Evolutionary conservation across 2,329 filamentous ascomycete species (phyloP), one percentile per base, ranked within the genome.

Genomic region (Periconia macrospinosa): DNA sequence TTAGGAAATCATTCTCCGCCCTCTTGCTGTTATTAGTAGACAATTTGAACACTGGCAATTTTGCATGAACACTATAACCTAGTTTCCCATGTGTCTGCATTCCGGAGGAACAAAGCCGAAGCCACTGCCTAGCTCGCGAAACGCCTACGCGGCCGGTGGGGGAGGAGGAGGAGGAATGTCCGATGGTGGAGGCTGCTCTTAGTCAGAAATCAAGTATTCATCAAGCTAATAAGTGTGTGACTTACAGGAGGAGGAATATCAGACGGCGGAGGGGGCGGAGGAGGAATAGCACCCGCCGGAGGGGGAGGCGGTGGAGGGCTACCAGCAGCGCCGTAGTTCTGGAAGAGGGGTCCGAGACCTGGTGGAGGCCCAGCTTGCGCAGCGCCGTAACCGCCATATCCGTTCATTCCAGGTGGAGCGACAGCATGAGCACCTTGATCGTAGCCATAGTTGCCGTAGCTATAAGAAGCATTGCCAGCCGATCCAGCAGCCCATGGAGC

Each of bases 331-430:
- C 83, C 79, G 57, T 85, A 90, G 65, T 87, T 86, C 72, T 89
- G 85, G 65, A 89, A 86, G 54, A 90, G 78, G 45, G 85, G 83
- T 67, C 83, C 86, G 56, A 88, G 77, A 41, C 84, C 84, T 55
- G 82, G 71, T 48, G 71, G 70, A 52, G 70, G 81, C 42, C 76
- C 56, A 77, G 66, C 53, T 81, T 64, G 84, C 48, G 70, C 59
- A 40, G 67, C 66, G 33, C 75, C 76, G 53, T 75, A 74, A 15
- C 41, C 41, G 11, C 75, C 72, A 41, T 72, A 71, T 54, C 83
- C 83, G 37, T 74, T 50, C 50, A 58, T 50, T 15, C 64, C 68
- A 20, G 67, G 66, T 50, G 67, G 64, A 19, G 55, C 55, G n/a
- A 57, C 59, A 43, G 66, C 49, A 52, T 62, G 65, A 43, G 55